Conservation (phyloP, 2,329 filamentous ascomycete genomes). For the Ophiostoma angusticollis region DNA sequence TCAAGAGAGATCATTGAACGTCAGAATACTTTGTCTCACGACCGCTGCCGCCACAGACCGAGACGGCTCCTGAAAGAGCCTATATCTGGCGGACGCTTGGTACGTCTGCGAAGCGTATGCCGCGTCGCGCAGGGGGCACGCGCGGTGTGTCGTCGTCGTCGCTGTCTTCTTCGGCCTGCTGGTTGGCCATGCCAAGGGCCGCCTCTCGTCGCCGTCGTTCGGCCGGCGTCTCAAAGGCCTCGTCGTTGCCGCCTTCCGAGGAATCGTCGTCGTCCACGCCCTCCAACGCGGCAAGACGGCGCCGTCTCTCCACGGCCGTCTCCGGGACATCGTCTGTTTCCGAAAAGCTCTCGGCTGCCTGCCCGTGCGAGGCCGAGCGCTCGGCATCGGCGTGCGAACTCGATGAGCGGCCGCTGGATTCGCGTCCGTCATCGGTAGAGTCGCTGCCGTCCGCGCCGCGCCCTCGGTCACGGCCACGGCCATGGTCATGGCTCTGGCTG, state of each 20-base stretch:
- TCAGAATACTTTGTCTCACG: too few species aligned
- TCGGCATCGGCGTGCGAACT: background rate
- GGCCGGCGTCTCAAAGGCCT: constrained; percentile 51
- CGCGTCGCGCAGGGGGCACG: constrained; percentile 38
- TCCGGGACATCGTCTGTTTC: constrained; percentile 27
- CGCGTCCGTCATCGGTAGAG: background rate
- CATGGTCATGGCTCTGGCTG: too few species aligned
- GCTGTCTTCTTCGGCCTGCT: constrained; percentile 32
- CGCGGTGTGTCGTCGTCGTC: constrained; percentile 46
- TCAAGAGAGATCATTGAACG: too few species aligned
- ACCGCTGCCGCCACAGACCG: background rate
- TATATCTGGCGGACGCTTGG: constrained; percentile 13
- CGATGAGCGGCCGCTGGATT: constrained; percentile 6
- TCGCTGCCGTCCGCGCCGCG: background rate
- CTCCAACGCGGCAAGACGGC: constrained; percentile 44
- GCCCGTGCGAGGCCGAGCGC: background rate
- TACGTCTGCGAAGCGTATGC: constrained; percentile 49
- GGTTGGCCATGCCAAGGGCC: constrained; percentile 48
- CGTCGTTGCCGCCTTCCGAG: constrained; percentile 25
- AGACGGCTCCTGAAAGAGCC: background rate
- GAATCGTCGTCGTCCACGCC: constrained; percentile 30
- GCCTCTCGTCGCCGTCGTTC: constrained; percentile 62
- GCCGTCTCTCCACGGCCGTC: constrained; percentile 55
- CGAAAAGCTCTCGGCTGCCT: background rate
- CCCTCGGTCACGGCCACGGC: background rate